Evolutionary conservation across 1,284 basidiomycete species (phyloP), one percentile per base, ranked within the genome.

Genomic region (Trametes versicolor): DNA sequence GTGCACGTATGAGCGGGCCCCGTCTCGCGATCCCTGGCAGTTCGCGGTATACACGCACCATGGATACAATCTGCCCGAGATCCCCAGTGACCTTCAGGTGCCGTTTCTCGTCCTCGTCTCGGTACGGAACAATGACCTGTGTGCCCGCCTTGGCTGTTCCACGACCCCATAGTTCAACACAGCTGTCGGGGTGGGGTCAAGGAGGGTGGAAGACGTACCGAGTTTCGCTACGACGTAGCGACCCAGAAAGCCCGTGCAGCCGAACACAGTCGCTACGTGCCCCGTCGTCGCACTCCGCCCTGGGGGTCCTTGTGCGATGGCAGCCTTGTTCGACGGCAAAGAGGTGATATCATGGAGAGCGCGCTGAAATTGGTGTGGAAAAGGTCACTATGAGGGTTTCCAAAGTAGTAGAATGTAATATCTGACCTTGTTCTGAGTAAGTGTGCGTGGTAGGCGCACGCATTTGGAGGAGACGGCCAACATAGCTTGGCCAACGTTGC

Each of bases 241-340:
- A 58, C 97, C 97, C 60, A 99, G 83, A 79, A 99, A 99, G 8
- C 97, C 95, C 12, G 97, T 99, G 76, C 91, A 94, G 39, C 97
- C 97, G 82, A 99, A 99, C 61, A 99, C 97, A 34, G 97, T 99
- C 48, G 93, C 97, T 52, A 92, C 88, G 80, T 97, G 96, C 2
- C 96, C 96, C 58, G 91, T 91, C 67, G 91, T 88, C 8, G 94
- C 90, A 74, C 94, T 96, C 73, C 97, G 90, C 58, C 96, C 96
- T 41, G 95, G 90, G 59, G 89, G 85, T 21, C 95, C 95, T 67
- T 88, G 82, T 19, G 89, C 86, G 73, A 95, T 83, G 70, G 93
- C 80, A 39, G 93, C 88, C 74, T 89, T 89, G 70, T 81, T 80
- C 50, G 81, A 79, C 61, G 89, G 86, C 37, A 90, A 80, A n/a